Conservation (phyloP, 177 flowering plant genomes). For the Vitis hybrid region DNA sequence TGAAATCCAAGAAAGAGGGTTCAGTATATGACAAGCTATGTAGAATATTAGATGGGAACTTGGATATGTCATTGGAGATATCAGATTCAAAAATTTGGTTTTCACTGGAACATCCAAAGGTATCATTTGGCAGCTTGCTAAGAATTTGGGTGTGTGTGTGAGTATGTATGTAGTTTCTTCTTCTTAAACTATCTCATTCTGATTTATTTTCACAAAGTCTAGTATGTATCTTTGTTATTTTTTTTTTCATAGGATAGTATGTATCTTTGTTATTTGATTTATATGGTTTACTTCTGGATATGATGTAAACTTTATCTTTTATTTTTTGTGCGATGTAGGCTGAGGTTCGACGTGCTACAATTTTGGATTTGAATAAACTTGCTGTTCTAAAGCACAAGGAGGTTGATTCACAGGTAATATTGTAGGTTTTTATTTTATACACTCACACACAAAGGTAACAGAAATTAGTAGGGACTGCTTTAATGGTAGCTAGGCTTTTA, state of each 20-base stretch:
- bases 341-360: constrained; percentile 64
- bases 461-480: too few species aligned
- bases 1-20: constrained; percentile 41
- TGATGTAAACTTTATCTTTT: background rate
- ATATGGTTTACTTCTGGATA: too few species aligned
- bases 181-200: background rate
- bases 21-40: constrained; percentile 44
- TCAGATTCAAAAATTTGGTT: constrained; percentile 75
- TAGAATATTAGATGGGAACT: constrained; percentile 53
- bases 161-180: background rate
- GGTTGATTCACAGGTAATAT: constrained; percentile 51
- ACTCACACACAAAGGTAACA: too few species aligned
- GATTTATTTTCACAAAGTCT: background rate
- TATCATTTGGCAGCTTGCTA: constrained; percentile 15
- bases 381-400: constrained; percentile 30
- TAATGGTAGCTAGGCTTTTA: too few species aligned
- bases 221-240: too few species aligned
- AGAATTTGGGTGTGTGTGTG: background rate
- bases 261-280: too few species aligned
- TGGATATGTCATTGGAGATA: constrained; percentile 29
- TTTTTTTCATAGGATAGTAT: too few species aligned
- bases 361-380: constrained; percentile 43
- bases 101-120: constrained; percentile 88
- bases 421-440: background rate
- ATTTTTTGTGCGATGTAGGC: constrained; percentile 40